A percentile compares a stretch with the other conserved stretches of the same genome.
These are phyloP conservation scores for Vararia minispora DNA, from an alignment of 768 basidiomycete genomes.

Conservation along the genomic window DNA sequence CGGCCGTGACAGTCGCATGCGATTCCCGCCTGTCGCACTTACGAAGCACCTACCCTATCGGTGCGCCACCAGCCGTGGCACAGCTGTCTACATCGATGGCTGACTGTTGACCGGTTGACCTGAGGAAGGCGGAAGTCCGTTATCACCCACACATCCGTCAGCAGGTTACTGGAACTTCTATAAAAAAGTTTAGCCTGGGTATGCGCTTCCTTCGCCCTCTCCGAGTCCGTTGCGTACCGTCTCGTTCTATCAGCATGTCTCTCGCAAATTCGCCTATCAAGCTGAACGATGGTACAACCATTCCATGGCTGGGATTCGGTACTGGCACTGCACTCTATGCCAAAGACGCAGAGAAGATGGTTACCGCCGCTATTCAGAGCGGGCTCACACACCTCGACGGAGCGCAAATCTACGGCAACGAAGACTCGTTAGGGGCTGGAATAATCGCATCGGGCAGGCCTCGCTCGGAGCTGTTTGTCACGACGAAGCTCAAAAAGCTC, in stretches of 20 bases:
- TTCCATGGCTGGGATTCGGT: conserved; percentile 29
- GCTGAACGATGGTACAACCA: conserved; percentile 26
- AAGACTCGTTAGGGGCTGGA: conserved; percentile 25
- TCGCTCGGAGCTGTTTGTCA: conserved; percentile 30
- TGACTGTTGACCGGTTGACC: too few relatives aligned
- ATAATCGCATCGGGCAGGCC: conserved; percentile 23
- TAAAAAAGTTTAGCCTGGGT: too few relatives aligned
- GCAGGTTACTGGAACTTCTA: too few relatives aligned
- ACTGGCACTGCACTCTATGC: conserved; percentile 25
- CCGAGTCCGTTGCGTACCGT: too few relatives aligned
- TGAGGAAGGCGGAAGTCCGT: too few relatives aligned
- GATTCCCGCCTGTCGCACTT: too few relatives aligned
- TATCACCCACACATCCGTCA: too few relatives aligned
- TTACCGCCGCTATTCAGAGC: conserved; percentile 21
- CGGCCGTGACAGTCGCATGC: too few relatives aligned
- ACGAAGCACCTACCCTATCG: too few relatives aligned
- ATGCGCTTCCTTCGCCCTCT: too few relatives aligned
- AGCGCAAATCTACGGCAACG: conserved; percentile 28
- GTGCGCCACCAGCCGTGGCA: too few relatives aligned
- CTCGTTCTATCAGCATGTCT: conserved; percentile 3
- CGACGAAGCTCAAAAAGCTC: conserved; percentile 27
- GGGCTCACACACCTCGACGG: conserved; percentile 29
- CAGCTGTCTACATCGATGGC: too few relatives aligned
- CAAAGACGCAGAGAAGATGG: conserved; percentile 19
- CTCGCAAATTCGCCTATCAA: conserved; percentile 16